Conservation (phyloP, 83 land plant species). For the Larix sibirica region DNA sequence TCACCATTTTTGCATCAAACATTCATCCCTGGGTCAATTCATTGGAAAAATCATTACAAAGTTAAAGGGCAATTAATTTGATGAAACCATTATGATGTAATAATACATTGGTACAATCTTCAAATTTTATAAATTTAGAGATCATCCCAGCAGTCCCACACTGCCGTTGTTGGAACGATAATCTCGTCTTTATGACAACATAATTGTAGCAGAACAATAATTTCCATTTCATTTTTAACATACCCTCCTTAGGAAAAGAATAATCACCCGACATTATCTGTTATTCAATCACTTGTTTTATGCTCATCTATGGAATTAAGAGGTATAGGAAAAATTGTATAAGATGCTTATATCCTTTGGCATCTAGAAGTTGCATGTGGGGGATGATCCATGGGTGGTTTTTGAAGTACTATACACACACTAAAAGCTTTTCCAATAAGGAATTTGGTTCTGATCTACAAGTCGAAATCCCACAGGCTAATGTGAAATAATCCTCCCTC, state of each 20-base stretch:
- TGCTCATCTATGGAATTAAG: not conserved
- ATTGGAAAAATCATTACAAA: not conserved
- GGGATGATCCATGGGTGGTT: no score
- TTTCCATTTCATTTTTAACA: no score
- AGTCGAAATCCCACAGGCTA: no score
- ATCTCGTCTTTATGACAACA: not conserved
- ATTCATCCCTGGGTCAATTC: not conserved
- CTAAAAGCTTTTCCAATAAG: no score
- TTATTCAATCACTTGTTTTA: not conserved
- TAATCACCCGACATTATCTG: not conserved
- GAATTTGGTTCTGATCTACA: no score
- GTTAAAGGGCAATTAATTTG: not conserved
- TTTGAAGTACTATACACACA: no score
- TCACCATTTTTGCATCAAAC: constrained; percentile 73
- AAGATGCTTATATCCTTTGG: not conserved
- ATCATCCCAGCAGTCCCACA: not conserved
- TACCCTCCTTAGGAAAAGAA: not conserved
- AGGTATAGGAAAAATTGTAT: not conserved
- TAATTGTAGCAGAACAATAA: not conserved
- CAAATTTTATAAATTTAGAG: not conserved
- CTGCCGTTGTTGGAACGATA: not conserved
- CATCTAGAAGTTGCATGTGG: no score
- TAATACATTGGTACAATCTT: not conserved
- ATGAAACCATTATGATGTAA: not conserved
- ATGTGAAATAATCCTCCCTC: no score